Evolutionary conservation across 345 rosid species (phyloP).

Genomic region (Pelargonium nanum): DNA sequence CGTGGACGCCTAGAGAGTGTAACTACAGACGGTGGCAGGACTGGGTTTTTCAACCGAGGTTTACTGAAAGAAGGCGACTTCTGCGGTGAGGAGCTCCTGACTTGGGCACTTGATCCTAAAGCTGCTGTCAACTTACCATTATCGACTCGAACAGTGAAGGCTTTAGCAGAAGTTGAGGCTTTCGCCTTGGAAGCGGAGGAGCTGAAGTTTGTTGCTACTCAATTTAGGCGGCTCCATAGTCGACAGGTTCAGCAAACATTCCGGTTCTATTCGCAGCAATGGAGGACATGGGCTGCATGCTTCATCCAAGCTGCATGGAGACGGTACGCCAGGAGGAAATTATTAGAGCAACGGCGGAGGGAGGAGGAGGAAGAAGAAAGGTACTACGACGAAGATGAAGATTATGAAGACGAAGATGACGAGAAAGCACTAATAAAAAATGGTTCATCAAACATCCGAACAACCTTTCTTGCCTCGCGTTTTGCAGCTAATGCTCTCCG

Average conservation of each 20-base stretch:
- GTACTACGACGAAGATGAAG: slow-evolving; percentile 8
- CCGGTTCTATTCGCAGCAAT: slow-evolving; percentile 85
- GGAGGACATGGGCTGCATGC: slow-evolving; percentile 90
- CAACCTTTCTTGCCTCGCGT: slow-evolving; percentile 61
- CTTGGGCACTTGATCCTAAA: slow-evolving; percentile 74
- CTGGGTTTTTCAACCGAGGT: slow-evolving; percentile 73
- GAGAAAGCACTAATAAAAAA: slow-evolving; percentile 17
- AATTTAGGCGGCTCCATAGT: slow-evolving; percentile 76
- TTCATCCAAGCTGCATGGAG: slow-evolving; percentile 81
- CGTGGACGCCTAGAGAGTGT: slow-evolving; percentile 76
- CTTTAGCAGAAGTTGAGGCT: slow-evolving; percentile 73
- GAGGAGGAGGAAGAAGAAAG: slow-evolving; percentile 33
- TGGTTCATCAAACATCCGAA: slow-evolving; percentile 33
- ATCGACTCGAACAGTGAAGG: slow-evolving; percentile 55
- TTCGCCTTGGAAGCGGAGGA: slow-evolving; percentile 83
- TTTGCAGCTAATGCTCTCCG: slow-evolving; percentile 73
- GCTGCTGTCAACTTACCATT: slow-evolving; percentile 46
- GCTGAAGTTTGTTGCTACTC: slow-evolving; percentile 74
- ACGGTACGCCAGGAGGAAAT: slow-evolving; percentile 46
- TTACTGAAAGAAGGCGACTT: slow-evolving; percentile 64
- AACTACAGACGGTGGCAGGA: slow-evolving; percentile 86
- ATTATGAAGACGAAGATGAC: slow-evolving; percentile 18
- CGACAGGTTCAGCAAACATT: slow-evolving; percentile 77
- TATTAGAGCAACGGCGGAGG: slow-evolving; percentile 43
- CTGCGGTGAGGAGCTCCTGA: slow-evolving; percentile 71